Evolutionary conservation across 305 asterid genomes (phyloP), one percentile per base, ranked within the genome.

Genomic region (Fraxinus ornus): DNA sequence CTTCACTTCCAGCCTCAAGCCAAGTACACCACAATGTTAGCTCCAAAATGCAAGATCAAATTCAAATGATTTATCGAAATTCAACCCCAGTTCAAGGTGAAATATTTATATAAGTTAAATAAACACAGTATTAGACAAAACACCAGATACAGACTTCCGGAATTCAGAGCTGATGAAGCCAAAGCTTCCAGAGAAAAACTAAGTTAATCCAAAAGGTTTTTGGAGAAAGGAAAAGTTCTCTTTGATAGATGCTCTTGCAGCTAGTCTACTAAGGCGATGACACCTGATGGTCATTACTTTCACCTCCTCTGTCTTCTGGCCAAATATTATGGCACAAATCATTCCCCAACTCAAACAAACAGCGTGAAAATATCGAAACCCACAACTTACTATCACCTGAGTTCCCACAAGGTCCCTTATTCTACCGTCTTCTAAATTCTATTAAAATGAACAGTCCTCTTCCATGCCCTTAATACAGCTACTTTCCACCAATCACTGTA

Each of bases 401-500:
- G 52, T 83, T 41, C 73, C 80, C 36, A 32, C 72, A 36, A 41
- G 78, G 41, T 81, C 62, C 41, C 55, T 79, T 76, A 70, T 82
- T 77, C 41, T 81, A 26, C 82, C 75, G 79, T 41, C 81, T 74
- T 41, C 32, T 83, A n/a, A 84, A 77, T 64, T 79, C 64, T 73
- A 81, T 52, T 47, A 28, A 75, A 60, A 30, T 19, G 85, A 87
- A 77, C 91, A 85, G 84, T 87, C 89, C 83, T 84, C 88, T 82
- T 85, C 89, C 89, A 88, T 89, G 76, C 83, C 86, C 88, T 82
- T 66, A 55, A 64, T 77, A 70, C 79, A 80, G 71, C 78, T 82
- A 39, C 80, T 70, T 74, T 77, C 76, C 57, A 44, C 71, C 88
- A 84, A 76, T 78, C n/a, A 52, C 81, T 78, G 79, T 75, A 86